These are phyloP conservation scores for Fusarium pininemorale DNA, from an alignment of 2,329 filamentous ascomycete genomes.

Conservation along the genomic window DNA sequence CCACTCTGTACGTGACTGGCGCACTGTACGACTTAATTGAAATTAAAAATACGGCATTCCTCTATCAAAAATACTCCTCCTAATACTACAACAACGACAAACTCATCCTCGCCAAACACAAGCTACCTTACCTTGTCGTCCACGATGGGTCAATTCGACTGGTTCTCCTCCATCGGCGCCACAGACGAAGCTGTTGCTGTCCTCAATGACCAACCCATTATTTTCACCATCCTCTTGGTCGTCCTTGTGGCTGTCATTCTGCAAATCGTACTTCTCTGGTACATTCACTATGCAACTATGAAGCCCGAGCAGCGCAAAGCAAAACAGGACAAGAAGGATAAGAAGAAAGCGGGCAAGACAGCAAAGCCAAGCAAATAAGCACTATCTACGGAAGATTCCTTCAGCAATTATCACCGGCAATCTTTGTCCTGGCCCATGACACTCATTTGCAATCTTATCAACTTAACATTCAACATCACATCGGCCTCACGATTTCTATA, in stretches of 20 bases:
- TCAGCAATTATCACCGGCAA: neutral
- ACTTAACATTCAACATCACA: neutral
- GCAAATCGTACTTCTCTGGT: slow-evolving; percentile 61
- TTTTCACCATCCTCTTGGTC: slow-evolving; percentile 66
- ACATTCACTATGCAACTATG: slow-evolving; percentile 67
- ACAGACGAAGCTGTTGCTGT: slow-evolving; percentile 66
- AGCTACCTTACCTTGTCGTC: neutral
- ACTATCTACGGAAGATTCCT: neutral
- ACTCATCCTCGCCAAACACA: neutral
- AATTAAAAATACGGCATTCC: neutral
- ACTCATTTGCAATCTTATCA: neutral
- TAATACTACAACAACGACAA: neutral
- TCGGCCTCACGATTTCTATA: neutral
- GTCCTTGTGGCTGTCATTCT: slow-evolving; percentile 60
- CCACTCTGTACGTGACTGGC: slow-evolving; percentile 39
- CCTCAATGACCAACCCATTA: slow-evolving; percentile 68
- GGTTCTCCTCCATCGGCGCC: slow-evolving; percentile 65
- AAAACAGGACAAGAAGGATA: slow-evolving; percentile 55
- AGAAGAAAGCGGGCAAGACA: slow-evolving; percentile 52
- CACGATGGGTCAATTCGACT: slow-evolving; percentile 64
- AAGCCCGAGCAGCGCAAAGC: slow-evolving; percentile 69
- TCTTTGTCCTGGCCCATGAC: neutral
- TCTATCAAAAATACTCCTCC: neutral
- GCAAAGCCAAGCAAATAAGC: slow-evolving; percentile 22
- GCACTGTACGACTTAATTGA: slow-evolving; percentile 26